Evolutionary conservation across 2,329 filamentous ascomycete genomes (phyloP).

Genomic region (Magnaporthiopsis poae): DNA sequence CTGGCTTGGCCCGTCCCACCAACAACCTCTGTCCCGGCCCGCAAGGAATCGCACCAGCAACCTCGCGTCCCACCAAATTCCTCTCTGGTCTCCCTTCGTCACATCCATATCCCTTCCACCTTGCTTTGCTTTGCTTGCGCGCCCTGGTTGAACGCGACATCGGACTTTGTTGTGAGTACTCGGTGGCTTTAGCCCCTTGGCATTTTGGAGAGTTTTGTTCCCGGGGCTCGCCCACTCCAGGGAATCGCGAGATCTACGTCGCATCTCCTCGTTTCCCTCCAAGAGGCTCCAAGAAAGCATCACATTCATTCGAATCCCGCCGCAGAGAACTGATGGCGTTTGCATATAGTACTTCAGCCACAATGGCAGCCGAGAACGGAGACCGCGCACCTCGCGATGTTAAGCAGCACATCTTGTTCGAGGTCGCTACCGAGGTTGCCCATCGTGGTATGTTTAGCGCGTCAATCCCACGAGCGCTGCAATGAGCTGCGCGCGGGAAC

Average conservation of each 20-base stretch:
- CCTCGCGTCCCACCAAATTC: neutral
- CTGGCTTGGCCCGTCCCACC: neutral
- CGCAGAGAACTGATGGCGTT: constrained; percentile 6
- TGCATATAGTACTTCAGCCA: constrained; percentile 8
- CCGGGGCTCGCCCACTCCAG: neutral
- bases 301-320: neutral
- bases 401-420: constrained; percentile 91
- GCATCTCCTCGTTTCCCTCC: neutral
- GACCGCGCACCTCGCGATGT: constrained; percentile 55
- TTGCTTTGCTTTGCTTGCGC: neutral
- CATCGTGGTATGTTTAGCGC: constrained; percentile 64
- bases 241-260: neutral
- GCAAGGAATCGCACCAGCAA: neutral
- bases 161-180: neutral
- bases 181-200: neutral
- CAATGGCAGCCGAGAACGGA: constrained; percentile 38
- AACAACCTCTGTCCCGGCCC: neutral
- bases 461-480: neutral
- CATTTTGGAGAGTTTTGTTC: neutral
- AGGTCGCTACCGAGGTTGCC: constrained; percentile 92
- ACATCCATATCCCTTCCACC: neutral
- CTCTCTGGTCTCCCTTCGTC: neutral
- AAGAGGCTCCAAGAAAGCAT: too few relatives aligned
- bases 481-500: neutral
- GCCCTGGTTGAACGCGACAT: neutral